Evolutionary conservation across 1,284 basidiomycete species (phyloP), one percentile per base, ranked within the genome.

Genomic region (Naganishia albida): DNA sequence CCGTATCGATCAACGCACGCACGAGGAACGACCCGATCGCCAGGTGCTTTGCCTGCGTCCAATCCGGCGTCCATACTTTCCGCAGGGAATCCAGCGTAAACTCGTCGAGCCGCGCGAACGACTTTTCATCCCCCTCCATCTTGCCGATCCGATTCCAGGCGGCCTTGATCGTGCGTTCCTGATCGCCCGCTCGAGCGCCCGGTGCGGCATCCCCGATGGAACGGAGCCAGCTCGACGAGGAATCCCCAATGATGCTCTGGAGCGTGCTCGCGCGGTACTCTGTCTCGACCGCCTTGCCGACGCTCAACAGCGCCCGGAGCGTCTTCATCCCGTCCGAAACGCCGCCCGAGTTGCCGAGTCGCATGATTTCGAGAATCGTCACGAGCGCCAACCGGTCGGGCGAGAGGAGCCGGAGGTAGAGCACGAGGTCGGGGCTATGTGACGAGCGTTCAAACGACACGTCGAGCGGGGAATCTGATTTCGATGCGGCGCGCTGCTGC

Each of bases 341-440:
- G 30, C 90, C 90, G 20, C 90, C 89, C 1, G 85, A 83, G 6
- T 89, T 88, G 50, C 88, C 85, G 50, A 93, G 80, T 18, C 91
- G 86, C 89, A 98, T 91, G 59, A 94, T 77, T 76, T 97, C 93
- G 40, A 95, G 83, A 69, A 98, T 91, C 3, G 90, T 90, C 73
- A 98, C 88, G 25, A 97, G 82, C 0, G 93, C 92, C 10, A 98
- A 83, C 68, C 89, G 89, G 56, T 90, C 86, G 0, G 88, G 82
- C 15, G 87, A 84, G 23, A 99, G 82, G 0, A 94, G 84, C 1
- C 83, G 81, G 8, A 97, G 80, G 80, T 93, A 95, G 38, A 79
- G 69, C 16, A 73, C 60, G 10, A 76, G 67, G 10, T 70, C 69
- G 43, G 64, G 55, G 8, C 74, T 71, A 63, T 72, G 71, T 7